Base-by-base conservation (phyloP, 805 yeast genomes). In the Starmerella bombi region DNA sequence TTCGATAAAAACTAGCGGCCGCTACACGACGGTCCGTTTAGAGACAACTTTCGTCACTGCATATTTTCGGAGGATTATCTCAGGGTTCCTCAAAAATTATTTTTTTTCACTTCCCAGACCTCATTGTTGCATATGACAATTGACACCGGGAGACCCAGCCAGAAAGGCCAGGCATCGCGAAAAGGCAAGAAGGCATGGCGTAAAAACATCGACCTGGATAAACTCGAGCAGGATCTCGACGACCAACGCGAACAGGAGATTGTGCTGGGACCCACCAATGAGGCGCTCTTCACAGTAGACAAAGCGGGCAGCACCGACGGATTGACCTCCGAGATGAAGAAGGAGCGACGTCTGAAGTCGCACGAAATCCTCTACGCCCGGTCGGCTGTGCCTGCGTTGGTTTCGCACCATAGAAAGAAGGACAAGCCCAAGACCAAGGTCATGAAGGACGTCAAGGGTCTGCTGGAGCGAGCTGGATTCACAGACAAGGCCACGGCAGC, bases 181-280 rank as follows among this genome's bases (percentile, higher is more conserved):
- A 91, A 91, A 65, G 94, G 94, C 33, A 88, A 82, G 69, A 78
- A 72, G 58, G 76, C 94, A 4, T 83, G 96, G 93, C 74, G 94
- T 58, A 84, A 84, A 61, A 83, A 91, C 60, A 80, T 91, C 43
- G 94, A 91, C 59, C 64, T 91, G 16, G 75, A 74, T 19, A 95
- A 84, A 48, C 66, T 91, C 36, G 84, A 80, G 54, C 59, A 62
- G 25, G 80, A 79, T 10, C 63, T 88, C 30, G 88, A 78, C 50
- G 75, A 71, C 33, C 67, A 68, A 38, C 67, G 84, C 43, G 93
- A 83, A 38, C 74, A 75, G 43, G 65, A 61, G 43, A 51, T 61
- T 18, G 50, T 51, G 25, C 40, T 59, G 18, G 68, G 67, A 42
- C 54, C 49, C 56, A 69, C 47, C 62, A 38, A 45, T 28, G 70